Conservation (phyloP, 352 stramenopile genomes). For the Globisporangium acanthophoron region DNA sequence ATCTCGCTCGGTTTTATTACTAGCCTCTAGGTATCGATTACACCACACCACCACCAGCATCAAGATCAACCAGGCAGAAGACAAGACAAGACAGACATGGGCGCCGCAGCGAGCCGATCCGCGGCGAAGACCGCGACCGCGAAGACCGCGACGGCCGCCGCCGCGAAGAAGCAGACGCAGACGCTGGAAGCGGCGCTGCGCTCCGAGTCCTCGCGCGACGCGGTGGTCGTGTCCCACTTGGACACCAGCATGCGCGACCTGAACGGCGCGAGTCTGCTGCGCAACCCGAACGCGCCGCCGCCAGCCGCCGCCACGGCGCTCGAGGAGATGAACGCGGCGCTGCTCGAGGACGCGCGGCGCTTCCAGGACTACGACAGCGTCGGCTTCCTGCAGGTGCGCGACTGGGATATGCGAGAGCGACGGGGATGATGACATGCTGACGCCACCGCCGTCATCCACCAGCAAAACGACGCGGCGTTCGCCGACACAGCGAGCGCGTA, state of each 20-base stretch:
- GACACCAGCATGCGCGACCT: slow-evolving; percentile 20
- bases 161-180: background rate
- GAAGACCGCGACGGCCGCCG: background rate
- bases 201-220: slow-evolving; percentile 35
- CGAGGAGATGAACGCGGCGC: slow-evolving; percentile 49
- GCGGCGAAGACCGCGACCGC: slow-evolving; percentile 9
- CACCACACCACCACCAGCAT: background rate
- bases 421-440: background rate
- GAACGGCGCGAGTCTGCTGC: slow-evolving; percentile 17
- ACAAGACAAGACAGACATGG: slow-evolving; percentile 4
- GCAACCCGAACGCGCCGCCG: slow-evolving; percentile 12
- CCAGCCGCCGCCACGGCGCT: slow-evolving; percentile 19
- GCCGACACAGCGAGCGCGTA: slow-evolving; percentile 61
- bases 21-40: background rate
- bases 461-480: slow-evolving; percentile 49
- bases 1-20: background rate
- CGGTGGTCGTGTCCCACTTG: slow-evolving; percentile 20
- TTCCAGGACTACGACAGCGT: slow-evolving; percentile 59
- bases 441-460: too few species aligned
- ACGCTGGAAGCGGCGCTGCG: slow-evolving; percentile 9
- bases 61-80: background rate
- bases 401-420: too few species aligned
- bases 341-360: slow-evolving; percentile 42
- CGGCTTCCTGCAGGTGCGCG: slow-evolving; percentile 29
- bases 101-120: slow-evolving; percentile 10